phyloP scores from a whole-genome alignment of 331 rosid species.

The Acacia concinna region DNA sequence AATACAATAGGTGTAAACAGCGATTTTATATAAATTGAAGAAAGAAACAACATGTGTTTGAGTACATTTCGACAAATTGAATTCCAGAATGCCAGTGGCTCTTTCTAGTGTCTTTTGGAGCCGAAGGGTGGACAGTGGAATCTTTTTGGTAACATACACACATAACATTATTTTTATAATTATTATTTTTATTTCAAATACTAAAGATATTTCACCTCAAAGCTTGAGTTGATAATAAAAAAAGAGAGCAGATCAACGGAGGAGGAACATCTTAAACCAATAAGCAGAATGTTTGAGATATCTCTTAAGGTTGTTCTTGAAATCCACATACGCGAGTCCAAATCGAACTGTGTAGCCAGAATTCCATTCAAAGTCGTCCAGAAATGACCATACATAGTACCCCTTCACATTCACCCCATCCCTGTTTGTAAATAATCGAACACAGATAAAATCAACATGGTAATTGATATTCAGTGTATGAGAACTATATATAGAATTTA shows the following conservation, averaged over 20 bases:
- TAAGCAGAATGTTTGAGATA: conserved; percentile 43
- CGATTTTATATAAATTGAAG: too few species aligned
- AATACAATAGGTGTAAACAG: too few species aligned
- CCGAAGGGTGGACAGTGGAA: too few species aligned
- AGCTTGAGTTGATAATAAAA: background rate
- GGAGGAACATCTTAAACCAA: conserved; percentile 53
- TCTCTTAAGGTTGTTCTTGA: conserved; percentile 32
- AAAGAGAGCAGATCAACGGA: background rate
- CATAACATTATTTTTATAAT: too few species aligned
- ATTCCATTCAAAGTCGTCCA: conserved; percentile 58
- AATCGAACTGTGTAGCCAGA: conserved; percentile 52
- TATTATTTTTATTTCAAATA: too few species aligned
- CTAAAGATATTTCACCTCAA: background rate
- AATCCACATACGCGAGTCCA: conserved; percentile 51
- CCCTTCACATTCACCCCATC: conserved; percentile 53
- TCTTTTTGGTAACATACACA: too few species aligned
- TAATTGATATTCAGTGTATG: background rate
- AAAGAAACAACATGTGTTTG: too few species aligned
- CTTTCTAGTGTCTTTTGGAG: too few species aligned
- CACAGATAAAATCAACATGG: background rate
- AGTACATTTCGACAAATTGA: too few species aligned
- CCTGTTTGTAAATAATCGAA: conserved; percentile 20
- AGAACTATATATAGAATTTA: background rate
- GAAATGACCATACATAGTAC: conserved; percentile 59
- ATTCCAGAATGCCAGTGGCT: too few species aligned